These are phyloP conservation scores for Echeveria elegans DNA, from an alignment of 164 flowering plant species.

Conservation along the genomic window DNA sequence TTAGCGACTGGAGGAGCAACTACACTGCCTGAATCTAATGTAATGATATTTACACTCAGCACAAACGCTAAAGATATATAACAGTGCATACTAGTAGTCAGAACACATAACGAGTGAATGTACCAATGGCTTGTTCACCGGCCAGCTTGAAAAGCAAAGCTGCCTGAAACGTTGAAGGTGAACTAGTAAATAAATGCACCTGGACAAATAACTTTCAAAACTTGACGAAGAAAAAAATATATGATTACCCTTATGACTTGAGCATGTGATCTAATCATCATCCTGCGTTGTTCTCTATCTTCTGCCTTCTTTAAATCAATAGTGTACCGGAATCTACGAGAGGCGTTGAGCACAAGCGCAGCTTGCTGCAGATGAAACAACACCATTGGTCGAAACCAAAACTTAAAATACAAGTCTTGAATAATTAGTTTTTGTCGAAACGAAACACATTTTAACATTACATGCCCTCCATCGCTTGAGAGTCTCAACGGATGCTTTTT, in stretches of 20 bases:
- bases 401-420: too few species aligned
- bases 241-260: conserved; percentile 59
- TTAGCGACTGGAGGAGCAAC: conserved; percentile 18
- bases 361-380: conserved; percentile 47
- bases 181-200: not conserved
- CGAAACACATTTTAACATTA: not conserved
- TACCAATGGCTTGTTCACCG: conserved; percentile 24
- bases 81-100: not conserved
- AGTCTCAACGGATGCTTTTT: conserved; percentile 33
- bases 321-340: conserved; percentile 65
- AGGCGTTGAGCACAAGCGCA: conserved; percentile 65
- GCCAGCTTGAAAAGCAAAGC: conserved; percentile 84
- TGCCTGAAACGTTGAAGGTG: conserved; percentile 42
- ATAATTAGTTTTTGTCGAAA: too few species aligned
- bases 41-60: not conserved
- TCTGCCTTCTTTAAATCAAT: conserved; percentile 49
- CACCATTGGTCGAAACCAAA: not conserved
- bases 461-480: conserved; percentile 57
- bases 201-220: not conserved
- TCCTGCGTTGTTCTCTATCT: conserved; percentile 35
- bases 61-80: not conserved
- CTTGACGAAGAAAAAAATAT: not conserved
- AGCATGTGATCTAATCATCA: conserved; percentile 68
- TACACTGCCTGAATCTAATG: conserved; percentile 24
- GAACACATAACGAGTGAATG: not conserved